Evolutionary conservation across 1,284 basidiomycete species (phyloP).

Genomic region (Ceratorhiza oryzae-sativae): DNA sequence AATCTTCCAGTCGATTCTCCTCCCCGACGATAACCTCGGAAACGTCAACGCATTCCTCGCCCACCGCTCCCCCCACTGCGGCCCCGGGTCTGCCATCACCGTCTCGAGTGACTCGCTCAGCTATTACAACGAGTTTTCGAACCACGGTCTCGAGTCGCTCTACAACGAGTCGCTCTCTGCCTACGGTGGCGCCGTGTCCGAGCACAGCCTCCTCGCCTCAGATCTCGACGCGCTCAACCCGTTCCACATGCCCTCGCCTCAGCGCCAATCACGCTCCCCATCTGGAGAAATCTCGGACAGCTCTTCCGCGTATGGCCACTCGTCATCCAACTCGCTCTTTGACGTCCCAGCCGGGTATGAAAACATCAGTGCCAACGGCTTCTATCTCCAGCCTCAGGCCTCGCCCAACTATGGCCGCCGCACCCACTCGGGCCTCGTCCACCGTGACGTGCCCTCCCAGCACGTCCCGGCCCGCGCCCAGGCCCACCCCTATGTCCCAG

Average conservation of each 20-base stretch:
- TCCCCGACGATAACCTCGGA: conserved; percentile 62
- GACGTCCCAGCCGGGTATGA: conserved; percentile 22
- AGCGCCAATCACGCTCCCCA: conserved; percentile 47
- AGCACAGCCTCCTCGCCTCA: conserved; percentile 67
- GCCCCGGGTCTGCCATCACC: conserved; percentile 77
- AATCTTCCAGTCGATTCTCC: conserved; percentile 58
- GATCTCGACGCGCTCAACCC: conserved; percentile 61
- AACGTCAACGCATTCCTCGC: conserved; percentile 38
- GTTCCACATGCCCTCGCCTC: conserved; percentile 43
- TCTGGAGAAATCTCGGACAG: conserved; percentile 46
- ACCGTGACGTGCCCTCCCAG: conserved; percentile 38
- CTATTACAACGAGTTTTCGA: conserved; percentile 68
- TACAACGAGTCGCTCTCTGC: conserved; percentile 64
- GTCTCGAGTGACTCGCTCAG: conserved; percentile 74
- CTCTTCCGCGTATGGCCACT: conserved; percentile 39
- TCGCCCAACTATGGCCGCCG: conserved; percentile 36
- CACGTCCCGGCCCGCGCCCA: conserved; percentile 37
- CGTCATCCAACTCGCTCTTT: conserved; percentile 36
- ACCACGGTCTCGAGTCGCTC: conserved; percentile 63
- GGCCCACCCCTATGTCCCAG: conserved; percentile 37
- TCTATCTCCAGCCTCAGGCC: conserved; percentile 29
- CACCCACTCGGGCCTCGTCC: conserved; percentile 36
- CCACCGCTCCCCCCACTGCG: conserved; percentile 61
- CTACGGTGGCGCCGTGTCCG: conserved; percentile 61
- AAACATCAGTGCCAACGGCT: conserved; percentile 37